Conservation (phyloP, 148 eudicot genomes). For the Cornus controversa region DNA sequence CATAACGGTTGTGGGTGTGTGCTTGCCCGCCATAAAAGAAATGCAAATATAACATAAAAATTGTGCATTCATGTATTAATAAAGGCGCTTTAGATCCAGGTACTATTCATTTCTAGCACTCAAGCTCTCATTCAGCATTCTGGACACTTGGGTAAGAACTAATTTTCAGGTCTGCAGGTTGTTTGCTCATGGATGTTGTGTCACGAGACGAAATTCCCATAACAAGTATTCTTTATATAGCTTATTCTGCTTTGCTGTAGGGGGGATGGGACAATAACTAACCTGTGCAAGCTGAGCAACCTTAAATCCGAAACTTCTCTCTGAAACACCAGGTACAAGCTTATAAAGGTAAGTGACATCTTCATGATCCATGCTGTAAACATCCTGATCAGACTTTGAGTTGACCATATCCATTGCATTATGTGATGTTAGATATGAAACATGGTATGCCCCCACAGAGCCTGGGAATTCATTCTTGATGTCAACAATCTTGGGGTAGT, state of each 20-base stretch:
- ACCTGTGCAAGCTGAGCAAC: conserved; percentile 99
- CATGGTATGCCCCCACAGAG: conserved; percentile 79
- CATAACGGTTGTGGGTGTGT: no score
- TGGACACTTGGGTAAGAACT: background rate
- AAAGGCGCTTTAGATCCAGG: no score
- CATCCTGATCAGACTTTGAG: conserved; percentile 10
- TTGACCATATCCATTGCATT: conserved; percentile 13
- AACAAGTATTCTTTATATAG: background rate
- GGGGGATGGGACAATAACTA: conserved; percentile 13
- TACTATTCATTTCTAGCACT: no score
- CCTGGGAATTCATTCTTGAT: conserved; percentile 70
- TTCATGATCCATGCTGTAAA: conserved; percentile 28
- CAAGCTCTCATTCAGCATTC: no score
- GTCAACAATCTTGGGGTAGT: conserved; percentile 83
- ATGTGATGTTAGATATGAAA: conserved; percentile 70
- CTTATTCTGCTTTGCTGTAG: background rate
- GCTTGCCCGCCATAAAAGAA: no score
- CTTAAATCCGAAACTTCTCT: conserved; percentile 91
- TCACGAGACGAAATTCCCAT: background rate
- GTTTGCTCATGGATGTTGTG: background rate
- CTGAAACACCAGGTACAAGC: conserved; percentile 81
- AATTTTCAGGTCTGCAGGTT: background rate
- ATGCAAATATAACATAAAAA: no score
- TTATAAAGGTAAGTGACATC: conserved; percentile 88
- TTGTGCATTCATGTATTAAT: no score